Evolutionary conservation across 2,329 filamentous ascomycete species (phyloP), one percentile per base, ranked within the genome.

Genomic region (Pseudopithomyces chartarum): DNA sequence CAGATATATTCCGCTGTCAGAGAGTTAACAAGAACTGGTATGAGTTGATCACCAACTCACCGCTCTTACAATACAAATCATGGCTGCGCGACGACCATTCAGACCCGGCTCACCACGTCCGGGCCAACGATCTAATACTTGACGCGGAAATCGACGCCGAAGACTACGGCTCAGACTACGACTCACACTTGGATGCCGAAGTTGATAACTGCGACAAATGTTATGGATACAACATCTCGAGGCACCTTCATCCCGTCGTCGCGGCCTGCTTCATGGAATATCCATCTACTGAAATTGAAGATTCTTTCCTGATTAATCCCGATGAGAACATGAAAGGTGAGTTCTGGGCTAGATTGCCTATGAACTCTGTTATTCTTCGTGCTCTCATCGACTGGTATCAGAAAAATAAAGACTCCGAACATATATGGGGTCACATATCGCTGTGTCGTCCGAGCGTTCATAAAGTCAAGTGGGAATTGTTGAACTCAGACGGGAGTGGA

Each of bases 1-100:
- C 40, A 4, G 52, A 54, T 12, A 48, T 54, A 15, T 39, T 54
- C 23, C 52, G 34, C 44, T 48, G 20, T 23, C 43, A 48, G 19
- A 43, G 43, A 2, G 52, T 54, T 1, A 54, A 34, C 23, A 43
- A 34, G 3, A 42, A 8, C 36, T 54, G 52, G 52, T 15, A 54
- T 7, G 23, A 34, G 3, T 34, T 54, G 17, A 54, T 54, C 34
- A 11, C 33, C n/a, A 17, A 22, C 13, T 54, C 52, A n/a, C 22
- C 33, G 13, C 43, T 45, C 15, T 17, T 45, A 6, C 43, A 45
- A 33, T 32, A 45, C 43, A 45, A 45, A 23, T 6, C 43, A 45
- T 45, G 43, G 29, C 17, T 47, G 17, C 29, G 34, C 8, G n/a
- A 32, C 20, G 33, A 32, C 47, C 40, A 26, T 22, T 20, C 51